Base-by-base conservation (phyloP, 2,329 filamentous ascomycete species). In the Alternaria viburni region DNA sequence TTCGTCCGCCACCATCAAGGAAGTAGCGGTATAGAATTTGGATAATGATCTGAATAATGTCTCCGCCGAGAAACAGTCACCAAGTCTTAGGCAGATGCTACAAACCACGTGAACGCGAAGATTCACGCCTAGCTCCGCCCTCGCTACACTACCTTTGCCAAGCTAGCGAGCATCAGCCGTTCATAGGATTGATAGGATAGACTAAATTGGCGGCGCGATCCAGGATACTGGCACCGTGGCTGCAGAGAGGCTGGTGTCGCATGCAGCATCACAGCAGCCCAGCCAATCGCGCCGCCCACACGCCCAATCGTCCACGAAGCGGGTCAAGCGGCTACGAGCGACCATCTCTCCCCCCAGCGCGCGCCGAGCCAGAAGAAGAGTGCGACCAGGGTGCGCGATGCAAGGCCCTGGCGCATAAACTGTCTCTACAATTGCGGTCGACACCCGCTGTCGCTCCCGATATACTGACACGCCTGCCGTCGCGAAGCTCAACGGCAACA, bases 391-490 rank as follows among this genome's bases (percentile, higher is more conserved):
- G 21, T 32, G 41, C 47, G 21, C 54, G 47, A 49, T 47, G 57
- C 56, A 57, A 58, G 21, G 50, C 50, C 68, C 65, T 64, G 63
- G 72, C 72, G 77, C 77, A 79, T 79, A 72, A 78, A 70, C 68
- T 61, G 62, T 59, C 67, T 73, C 59, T 77, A 74, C 75, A 74
- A 74, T 75, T 78, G 73, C 69, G 68, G 72, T 60, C 64, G 54
- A 62, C 62, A 49, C 68, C 65, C 73, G 69, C 75, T 71, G 70
- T 71, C 68, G 65, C 70, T 68, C 68, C 57, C 41, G 47, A 49
- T 52, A 57, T 68, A 69, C 74, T 79, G 76, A 78, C 67, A 79
- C 77, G 71, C 72, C 69, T 72, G 67, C 66, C 67, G 77, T 79
- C 72, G 75, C 76, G 73, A 74, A 73, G 59, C 57, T 19, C 62